phyloP scores from a whole-genome alignment of 2,329 filamentous ascomycete genomes.

The Curvularia spicifera region DNA sequence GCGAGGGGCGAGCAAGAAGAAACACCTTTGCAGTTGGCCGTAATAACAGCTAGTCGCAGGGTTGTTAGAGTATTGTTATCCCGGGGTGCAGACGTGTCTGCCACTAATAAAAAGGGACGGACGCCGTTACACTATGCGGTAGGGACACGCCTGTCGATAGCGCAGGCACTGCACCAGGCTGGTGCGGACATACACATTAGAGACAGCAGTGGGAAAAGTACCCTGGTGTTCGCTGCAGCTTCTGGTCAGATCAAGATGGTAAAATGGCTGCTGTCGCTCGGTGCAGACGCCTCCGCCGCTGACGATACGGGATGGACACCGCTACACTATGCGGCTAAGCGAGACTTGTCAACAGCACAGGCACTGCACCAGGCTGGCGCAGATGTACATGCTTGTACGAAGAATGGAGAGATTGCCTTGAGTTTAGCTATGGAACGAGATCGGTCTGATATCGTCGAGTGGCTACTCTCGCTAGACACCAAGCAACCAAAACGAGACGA shows the following conservation, averaged over 20 bases:
- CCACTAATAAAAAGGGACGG: too few species aligned
- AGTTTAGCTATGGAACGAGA: not conserved
- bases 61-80: not conserved
- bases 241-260: not conserved
- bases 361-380: not conserved
- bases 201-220: not conserved
- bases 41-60: not conserved
- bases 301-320: not conserved
- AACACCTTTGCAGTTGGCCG: not conserved
- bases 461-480: not conserved
- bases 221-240: not conserved
- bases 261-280: not conserved
- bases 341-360: not conserved
- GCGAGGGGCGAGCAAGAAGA: not conserved
- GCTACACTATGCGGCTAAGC: not conserved
- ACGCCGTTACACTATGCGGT: too few species aligned
- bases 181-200: not conserved
- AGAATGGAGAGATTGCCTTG: not conserved
- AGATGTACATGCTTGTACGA: not conserved
- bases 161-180: not conserved
- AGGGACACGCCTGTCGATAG: too few species aligned
- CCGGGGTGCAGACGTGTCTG: not conserved
- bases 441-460: not conserved
- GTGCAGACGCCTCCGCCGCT: not conserved
- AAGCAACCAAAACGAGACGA: not conserved